phyloP scores from a whole-genome alignment of 192 early-diverging fungal genomes.

The Backusella morwellensis region DNA sequence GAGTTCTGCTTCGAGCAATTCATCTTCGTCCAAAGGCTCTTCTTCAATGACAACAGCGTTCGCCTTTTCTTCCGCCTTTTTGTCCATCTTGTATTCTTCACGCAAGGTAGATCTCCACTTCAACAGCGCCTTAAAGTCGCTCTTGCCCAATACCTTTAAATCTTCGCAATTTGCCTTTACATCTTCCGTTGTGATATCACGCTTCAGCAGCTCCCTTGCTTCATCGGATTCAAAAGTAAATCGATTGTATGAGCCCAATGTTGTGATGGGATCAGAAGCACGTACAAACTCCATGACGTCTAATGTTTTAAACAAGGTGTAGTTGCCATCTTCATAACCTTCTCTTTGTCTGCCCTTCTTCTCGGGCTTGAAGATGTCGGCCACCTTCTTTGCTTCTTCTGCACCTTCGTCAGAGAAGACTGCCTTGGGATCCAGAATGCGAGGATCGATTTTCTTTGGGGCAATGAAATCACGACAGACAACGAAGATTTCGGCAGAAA shows the following conservation, averaged over 20 bases:
- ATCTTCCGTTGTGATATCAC: constrained; percentile 76
- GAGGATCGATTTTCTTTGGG: constrained; percentile 93
- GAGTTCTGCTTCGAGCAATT: constrained; percentile 53
- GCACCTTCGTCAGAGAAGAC: constrained; percentile 93
- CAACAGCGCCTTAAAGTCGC: constrained; percentile 88
- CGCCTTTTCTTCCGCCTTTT: constrained; percentile 48
- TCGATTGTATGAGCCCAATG: constrained; percentile 76
- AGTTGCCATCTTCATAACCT: constrained; percentile 97
- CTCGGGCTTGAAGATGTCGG: constrained; percentile 90
- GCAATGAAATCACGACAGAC: constrained; percentile 93
- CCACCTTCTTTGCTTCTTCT: constrained; percentile 40
- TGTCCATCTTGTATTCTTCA: constrained; percentile 48
- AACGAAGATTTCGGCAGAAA: constrained; percentile 99
- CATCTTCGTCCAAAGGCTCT: constrained; percentile 55
- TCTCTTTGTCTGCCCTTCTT: constrained; percentile 90
- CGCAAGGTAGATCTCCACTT: constrained; percentile 85
- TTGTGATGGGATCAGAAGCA: constrained; percentile 70
- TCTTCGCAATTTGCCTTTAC: constrained; percentile 81
- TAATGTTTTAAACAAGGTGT: constrained; percentile 76
- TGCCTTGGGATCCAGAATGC: constrained; percentile 87
- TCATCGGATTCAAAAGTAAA: constrained; percentile 77
- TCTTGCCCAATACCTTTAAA: constrained; percentile 89
- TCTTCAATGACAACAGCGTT: constrained; percentile 35
- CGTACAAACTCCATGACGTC: constrained; percentile 81
- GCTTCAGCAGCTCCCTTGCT: constrained; percentile 48